Conservation (phyloP, 768 basidiomycete species). For the Agaricus sinodeliciosus region DNA sequence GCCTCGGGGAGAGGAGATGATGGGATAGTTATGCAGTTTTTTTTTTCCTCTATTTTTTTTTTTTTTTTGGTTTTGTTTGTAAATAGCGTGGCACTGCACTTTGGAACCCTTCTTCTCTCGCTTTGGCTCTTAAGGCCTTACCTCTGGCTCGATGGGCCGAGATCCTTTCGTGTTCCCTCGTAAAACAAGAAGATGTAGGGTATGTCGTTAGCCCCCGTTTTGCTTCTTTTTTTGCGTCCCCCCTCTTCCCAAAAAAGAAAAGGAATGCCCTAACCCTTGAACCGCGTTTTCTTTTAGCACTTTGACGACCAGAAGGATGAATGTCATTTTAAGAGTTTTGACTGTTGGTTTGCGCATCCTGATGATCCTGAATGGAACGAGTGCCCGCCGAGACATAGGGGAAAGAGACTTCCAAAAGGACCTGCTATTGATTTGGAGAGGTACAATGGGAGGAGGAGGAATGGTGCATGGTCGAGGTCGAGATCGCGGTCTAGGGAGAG, state of each 20-base stretch:
- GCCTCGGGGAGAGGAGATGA: constrained; percentile 27
- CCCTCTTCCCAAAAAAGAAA: too few species aligned
- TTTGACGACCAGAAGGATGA: constrained; percentile 4
- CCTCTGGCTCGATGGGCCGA: background rate
- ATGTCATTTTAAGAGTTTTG: background rate
- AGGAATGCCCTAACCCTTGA: background rate
- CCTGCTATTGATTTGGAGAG: background rate
- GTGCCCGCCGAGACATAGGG: background rate
- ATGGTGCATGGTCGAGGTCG: background rate
- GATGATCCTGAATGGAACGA: constrained; percentile 9
- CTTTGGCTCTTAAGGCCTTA: background rate
- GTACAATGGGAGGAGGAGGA: background rate
- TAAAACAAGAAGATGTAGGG: constrained; percentile 6
- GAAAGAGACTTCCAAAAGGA: background rate
- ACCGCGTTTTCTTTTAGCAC: background rate
- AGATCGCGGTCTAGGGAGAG: background rate
- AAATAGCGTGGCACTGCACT: constrained; percentile 3
- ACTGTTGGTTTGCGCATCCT: constrained; percentile 16
- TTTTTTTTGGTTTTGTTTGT: background rate
- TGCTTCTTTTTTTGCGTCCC: too few species aligned
- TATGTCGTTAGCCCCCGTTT: background rate
- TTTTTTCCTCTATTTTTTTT: background rate
- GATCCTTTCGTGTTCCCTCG: background rate
- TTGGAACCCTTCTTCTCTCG: background rate
- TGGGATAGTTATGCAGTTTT: constrained; percentile 8